Evolutionary conservation across 306 rosid species (phyloP).

Genomic region (Hippophae tibetana): DNA sequence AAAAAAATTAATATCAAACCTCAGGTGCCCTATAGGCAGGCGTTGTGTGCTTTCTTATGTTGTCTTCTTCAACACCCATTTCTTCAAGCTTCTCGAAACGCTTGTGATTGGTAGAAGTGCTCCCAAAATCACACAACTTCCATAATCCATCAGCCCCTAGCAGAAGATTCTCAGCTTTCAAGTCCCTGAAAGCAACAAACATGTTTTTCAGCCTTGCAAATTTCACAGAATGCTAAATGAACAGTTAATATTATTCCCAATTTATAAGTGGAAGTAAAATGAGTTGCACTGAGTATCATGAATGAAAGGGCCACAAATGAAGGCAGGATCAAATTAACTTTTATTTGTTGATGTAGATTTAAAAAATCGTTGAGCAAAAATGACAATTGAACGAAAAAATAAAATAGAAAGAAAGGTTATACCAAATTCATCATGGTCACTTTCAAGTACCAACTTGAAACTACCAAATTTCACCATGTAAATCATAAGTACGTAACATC

Average conservation of each 20-base stretch:
- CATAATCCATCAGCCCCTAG: slow-evolving; percentile 75
- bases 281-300: background rate
- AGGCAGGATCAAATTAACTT: too few relatives aligned
- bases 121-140: slow-evolving; percentile 98
- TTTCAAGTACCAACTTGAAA: too few relatives aligned
- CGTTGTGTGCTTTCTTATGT: slow-evolving; percentile 93
- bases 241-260: background rate
- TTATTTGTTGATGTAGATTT: too few relatives aligned
- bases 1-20: slow-evolving; percentile 33
- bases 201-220: background rate
- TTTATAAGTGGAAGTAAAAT: background rate
- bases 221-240: background rate
- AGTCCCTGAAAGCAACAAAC: slow-evolving; percentile 42
- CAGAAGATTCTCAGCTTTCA: slow-evolving; percentile 85
- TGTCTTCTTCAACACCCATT: slow-evolving; percentile 98
- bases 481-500: too few relatives aligned
- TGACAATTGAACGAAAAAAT: too few relatives aligned
- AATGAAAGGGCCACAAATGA: too few relatives aligned
- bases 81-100: slow-evolving; percentile 92
- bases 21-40: slow-evolving; percentile 98
- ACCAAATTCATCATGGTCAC: too few relatives aligned
- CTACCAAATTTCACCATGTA: too few relatives aligned
- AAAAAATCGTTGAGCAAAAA: too few relatives aligned
- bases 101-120: slow-evolving; percentile 86
- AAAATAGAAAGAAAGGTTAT: too few relatives aligned